Evolutionary conservation across 148 eudicot species (phyloP).

Genomic region (Rhododendron molle): DNA sequence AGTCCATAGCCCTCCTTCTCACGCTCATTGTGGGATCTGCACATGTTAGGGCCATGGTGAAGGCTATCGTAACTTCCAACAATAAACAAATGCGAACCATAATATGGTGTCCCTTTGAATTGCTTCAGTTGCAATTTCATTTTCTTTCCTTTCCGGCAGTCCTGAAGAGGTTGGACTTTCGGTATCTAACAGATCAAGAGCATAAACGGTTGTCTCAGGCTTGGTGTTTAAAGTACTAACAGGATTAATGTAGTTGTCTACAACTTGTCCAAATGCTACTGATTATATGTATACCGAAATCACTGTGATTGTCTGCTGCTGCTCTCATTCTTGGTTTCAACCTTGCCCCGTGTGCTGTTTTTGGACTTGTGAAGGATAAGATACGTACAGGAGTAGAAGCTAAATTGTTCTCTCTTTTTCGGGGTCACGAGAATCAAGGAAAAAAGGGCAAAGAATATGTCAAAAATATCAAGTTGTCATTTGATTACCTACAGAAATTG

Average conservation of each 20-base stretch:
- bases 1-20: neutral
- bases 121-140: neutral
- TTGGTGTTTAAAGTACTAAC: neutral
- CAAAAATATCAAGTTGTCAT: neutral
- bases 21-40: neutral
- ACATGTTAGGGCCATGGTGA: neutral
- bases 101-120: neutral
- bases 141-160: neutral
- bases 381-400: neutral
- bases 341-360: neutral
- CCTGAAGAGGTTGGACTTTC: neutral
- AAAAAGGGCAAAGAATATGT: neutral
- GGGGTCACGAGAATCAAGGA: neutral
- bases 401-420: neutral
- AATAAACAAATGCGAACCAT: neutral
- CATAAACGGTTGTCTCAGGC: neutral
- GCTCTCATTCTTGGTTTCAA: neutral
- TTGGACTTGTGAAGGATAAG: neutral
- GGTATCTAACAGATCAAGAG: neutral
- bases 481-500: neutral
- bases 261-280: neutral
- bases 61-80: neutral
- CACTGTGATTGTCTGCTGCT: neutral
- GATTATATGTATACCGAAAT: neutral
- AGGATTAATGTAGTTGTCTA: neutral